Percentiles rank a stretch among this genome's conserved stretches.
phyloP scores from a whole-genome alignment of 2,329 filamentous ascomycete species.

The Ophiostoma ulmi region DNA sequence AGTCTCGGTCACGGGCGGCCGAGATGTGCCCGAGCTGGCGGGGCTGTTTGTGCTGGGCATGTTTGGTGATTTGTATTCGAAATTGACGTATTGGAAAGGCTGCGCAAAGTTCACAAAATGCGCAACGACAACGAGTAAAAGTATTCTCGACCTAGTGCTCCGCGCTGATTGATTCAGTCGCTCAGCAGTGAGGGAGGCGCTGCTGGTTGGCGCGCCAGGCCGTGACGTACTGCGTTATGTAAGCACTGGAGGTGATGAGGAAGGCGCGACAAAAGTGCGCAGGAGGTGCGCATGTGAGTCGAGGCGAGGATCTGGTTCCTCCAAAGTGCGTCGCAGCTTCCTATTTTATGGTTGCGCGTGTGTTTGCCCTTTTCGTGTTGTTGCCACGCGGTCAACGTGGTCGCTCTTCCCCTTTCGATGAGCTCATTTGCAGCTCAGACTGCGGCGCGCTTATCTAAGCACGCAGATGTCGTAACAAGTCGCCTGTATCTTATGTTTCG shows the following conservation, averaged over 20 bases:
- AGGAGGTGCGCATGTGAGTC: background rate
- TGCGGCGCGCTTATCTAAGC: background rate
- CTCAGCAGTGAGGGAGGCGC: background rate
- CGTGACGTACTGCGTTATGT: background rate
- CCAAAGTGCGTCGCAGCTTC: background rate
- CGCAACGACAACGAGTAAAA: background rate
- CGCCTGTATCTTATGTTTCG: background rate
- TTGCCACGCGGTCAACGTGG: conserved; percentile 5
- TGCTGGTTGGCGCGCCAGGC: too few species aligned
- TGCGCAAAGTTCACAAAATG: background rate
- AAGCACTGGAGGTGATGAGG: background rate
- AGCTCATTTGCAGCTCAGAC: background rate
- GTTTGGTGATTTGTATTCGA: background rate
- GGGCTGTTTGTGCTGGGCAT: background rate
- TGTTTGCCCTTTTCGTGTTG: background rate
- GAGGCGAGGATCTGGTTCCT: background rate
- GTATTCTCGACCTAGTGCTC: background rate
- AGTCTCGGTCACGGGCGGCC: conserved; percentile 21
- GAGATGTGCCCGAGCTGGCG: background rate
- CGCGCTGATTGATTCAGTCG: background rate
- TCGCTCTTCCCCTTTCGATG: background rate
- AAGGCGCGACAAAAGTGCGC: background rate
- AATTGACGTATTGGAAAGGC: background rate
- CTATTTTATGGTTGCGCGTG: background rate
- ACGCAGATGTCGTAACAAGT: background rate